Base-by-base conservation (phyloP, 192 early-diverging fungal species). In the Geosiphon pyriformis region DNA sequence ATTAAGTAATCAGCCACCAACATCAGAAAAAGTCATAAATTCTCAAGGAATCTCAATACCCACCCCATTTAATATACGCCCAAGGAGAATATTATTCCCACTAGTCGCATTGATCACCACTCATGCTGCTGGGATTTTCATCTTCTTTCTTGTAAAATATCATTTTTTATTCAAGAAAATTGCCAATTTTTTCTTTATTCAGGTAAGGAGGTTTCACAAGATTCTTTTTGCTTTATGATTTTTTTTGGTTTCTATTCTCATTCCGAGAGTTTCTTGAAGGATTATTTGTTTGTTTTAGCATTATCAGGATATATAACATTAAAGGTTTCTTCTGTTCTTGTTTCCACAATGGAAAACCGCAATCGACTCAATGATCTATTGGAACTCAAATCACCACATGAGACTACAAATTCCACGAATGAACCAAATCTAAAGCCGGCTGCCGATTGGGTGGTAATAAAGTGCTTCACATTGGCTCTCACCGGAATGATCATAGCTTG, bases 401-500 rank as follows among this genome's bases (percentile, higher is more conserved):
- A 65, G 18, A 34, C 68, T 55, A 55, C 71, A 47, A 76, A 66
- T 6, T 67, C 64, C 2, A 64, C 69, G 1, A 66, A 69, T 8
- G 74, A 71, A 50, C 68, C 74, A 67, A 70, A n/a, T n/a, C 70
- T 60, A 67, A 60, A 31, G 52, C 76, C 85, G 26, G 76, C 83
- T 2, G 65, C 83, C n/a, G 83, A 84, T 61, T 82, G 83, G 51
- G 67, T 80, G 2, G 76, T 84, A 52, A 76, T 83, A 52, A 86
- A 83, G 63, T 82, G 78, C 30, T 69, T 78, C 27, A 76, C 77
- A 31, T 58, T 75, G 1, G 80, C 83, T 0, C 68, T 85, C 58
- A 78, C 85, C 15, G 87, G 86, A 1, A 72, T 87, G 49, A 59
- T 79, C 2, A 79, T 89, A 26, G 83, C 86, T 1, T 84, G 83